Conservation (phyloP, 78 protist genomes). For the Dictyostelium brefeldianum region DNA sequence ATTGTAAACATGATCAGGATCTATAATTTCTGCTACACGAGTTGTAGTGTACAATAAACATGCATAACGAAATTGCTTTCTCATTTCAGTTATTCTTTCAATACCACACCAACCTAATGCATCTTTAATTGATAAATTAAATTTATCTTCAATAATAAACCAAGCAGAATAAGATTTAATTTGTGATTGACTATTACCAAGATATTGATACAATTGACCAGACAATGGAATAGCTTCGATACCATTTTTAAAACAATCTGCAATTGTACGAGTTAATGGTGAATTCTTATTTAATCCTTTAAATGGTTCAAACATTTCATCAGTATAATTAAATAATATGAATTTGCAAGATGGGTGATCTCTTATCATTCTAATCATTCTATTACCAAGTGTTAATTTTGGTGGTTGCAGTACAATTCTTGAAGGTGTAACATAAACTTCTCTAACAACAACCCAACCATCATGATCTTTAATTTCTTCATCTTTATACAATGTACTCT, state of each 20-base stretch:
- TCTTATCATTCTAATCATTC: conserved; percentile 17
- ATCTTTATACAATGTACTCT: neutral
- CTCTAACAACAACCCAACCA: neutral
- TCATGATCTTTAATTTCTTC: neutral
- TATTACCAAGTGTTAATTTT: neutral
- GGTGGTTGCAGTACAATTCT: conserved; percentile 36
- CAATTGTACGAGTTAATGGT: neutral
- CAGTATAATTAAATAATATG: neutral
- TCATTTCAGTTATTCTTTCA: neutral
- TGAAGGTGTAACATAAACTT: conserved; percentile 38
- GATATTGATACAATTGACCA: conserved; percentile 5
- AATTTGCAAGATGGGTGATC: neutral
- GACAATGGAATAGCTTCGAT: neutral
- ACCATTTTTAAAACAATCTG: neutral
- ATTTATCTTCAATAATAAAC: conserved; percentile 21
- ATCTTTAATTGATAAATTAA: neutral
- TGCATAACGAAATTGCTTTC: neutral
- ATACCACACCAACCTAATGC: neutral
- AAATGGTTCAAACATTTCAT: conserved; percentile 22
- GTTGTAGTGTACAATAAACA: conserved; percentile 25
- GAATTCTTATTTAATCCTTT: neutral
- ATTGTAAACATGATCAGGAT: neutral
- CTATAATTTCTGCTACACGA: neutral
- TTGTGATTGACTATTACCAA: conserved; percentile 39
- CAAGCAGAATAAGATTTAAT: neutral